These are phyloP conservation scores for Rhodotorula mucilaginosa DNA, from an alignment of 1,284 basidiomycete species.

Conservation along the genomic window DNA sequence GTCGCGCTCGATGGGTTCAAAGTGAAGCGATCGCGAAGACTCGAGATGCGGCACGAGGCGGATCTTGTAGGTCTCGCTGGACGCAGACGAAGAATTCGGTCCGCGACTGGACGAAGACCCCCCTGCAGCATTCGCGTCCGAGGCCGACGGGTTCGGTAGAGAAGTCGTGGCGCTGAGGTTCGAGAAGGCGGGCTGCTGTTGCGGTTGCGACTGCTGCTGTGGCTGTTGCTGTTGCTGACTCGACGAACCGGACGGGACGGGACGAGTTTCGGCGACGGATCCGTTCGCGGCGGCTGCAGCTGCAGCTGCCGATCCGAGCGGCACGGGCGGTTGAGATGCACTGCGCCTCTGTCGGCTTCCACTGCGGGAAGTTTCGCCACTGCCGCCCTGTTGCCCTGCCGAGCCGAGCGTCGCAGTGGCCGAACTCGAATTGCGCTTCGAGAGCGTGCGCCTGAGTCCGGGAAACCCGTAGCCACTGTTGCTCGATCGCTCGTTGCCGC, in stretches of 20 bases:
- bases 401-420: neutral
- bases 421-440: constrained; percentile 21
- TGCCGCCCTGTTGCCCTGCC: neutral
- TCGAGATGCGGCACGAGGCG: constrained; percentile 94
- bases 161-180: constrained; percentile 14
- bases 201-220: neutral
- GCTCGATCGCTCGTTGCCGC: constrained; percentile 2
- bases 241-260: neutral
- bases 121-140: constrained; percentile 16
- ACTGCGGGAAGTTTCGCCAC: neutral
- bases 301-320: neutral
- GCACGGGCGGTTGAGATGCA: constrained; percentile 31
- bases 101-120: constrained; percentile 19
- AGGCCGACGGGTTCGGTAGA: constrained; percentile 10
- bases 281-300: neutral
- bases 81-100: neutral
- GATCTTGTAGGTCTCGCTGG: constrained; percentile 51
- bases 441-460: constrained; percentile 29
- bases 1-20: constrained; percentile 88
- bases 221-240: neutral
- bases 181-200: constrained; percentile 1
- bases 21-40: constrained; percentile 79
- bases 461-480: constrained; percentile 37
- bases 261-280: neutral
- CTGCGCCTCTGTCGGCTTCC: constrained; percentile 21